Percentiles rank a stretch among this genome's conserved stretches.
Evolutionary conservation across 331 rosid genomes (phyloP).

Genomic region (Spiraea crenata): DNA sequence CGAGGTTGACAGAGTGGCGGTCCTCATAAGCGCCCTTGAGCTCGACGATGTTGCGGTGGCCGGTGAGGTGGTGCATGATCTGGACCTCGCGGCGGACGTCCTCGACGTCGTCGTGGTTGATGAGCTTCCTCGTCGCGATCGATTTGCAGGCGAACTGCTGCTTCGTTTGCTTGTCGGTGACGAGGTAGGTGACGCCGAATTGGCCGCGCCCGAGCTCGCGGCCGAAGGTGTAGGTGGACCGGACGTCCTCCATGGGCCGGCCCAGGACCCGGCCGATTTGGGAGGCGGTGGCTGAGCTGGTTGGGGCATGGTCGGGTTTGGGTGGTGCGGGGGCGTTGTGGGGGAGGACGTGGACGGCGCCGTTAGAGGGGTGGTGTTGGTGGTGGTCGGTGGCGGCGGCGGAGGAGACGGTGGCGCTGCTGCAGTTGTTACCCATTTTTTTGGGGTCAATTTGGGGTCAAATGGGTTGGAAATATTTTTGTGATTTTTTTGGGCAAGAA

Average conservation of each 20-base stretch:
- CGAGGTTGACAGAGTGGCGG: conserved; percentile 75
- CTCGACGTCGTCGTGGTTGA: conserved; percentile 67
- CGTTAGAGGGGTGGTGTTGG: conserved; percentile 32
- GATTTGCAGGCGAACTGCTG: conserved; percentile 86
- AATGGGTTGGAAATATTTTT: not conserved
- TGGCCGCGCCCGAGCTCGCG: conserved; percentile 97
- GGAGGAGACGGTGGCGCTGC: conserved; percentile 17
- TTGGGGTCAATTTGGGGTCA: conserved; percentile 20
- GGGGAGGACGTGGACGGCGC: conserved; percentile 47
- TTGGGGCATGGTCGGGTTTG: not conserved
- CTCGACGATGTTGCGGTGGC: conserved; percentile 90
- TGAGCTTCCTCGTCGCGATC: conserved; percentile 76
- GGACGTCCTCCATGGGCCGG: conserved; percentile 76
- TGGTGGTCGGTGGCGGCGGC: conserved; percentile 8
- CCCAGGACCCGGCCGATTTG: conserved; percentile 64
- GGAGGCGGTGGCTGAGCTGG: conserved; percentile 28
- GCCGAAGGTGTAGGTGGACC: conserved; percentile 64
- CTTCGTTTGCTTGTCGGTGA: conserved; percentile 64
- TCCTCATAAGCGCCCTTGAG: conserved; percentile 91
- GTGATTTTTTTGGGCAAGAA: not conserved
- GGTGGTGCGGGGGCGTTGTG: conserved; percentile 31
- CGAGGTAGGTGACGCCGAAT: conserved; percentile 86
- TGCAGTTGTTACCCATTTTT: conserved; percentile 57
- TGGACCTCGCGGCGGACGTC: conserved; percentile 92
- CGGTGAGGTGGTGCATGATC: conserved; percentile 97